Evolutionary conservation across 2,329 filamentous ascomycete genomes (phyloP), one percentile per base, ranked within the genome.

Genomic region (Microsporum canis): DNA sequence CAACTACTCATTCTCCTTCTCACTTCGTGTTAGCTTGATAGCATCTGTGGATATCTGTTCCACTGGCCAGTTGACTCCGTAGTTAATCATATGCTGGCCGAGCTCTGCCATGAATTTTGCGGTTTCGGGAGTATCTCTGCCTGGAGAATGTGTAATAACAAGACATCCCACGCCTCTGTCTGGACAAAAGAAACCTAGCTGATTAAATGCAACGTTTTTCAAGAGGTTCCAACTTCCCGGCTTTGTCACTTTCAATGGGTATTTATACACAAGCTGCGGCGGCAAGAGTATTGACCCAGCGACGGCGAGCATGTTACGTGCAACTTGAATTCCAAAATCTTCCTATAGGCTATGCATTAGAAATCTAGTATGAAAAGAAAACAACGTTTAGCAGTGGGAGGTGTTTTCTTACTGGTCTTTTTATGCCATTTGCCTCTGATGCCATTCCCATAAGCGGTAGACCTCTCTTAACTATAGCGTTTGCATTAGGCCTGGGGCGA

Each of bases 401-500:
- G 7, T 8, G 31, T 17, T 17, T 49, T 3, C 62, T 64, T 59
- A 64, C 62, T 38, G 56, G 60, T 4, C 55, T 59, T 6, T 23
- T 17, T 23, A 34, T 6, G 45, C 12, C n/a, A n/a, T 29, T 36
- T 14, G 45, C 31, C 5, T 38, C 34, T 17, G 2, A 23, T 33
- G 8, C n/a, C 8, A 60, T 31, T 27, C 63, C 63, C 57, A 64
- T 63, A 3, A 64, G 47, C 2, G 34, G 36, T 31, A 64, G 39
- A 5, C 83, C 87, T 4, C 80, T 77, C 0, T 70, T 78, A 1
- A 80, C 78, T 66, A 94, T 87, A 0, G 85, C 87, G 0, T 78
- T 68, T 0, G 85, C 88, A 65, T 92, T 94, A 3, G 79, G 74
- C 1, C 79, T 78, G 0, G 89, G 88, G 0, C 75, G 74, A 1